phyloP scores from a whole-genome alignment of 2,329 filamentous ascomycete genomes.

The Fusarium avenaceum region DNA sequence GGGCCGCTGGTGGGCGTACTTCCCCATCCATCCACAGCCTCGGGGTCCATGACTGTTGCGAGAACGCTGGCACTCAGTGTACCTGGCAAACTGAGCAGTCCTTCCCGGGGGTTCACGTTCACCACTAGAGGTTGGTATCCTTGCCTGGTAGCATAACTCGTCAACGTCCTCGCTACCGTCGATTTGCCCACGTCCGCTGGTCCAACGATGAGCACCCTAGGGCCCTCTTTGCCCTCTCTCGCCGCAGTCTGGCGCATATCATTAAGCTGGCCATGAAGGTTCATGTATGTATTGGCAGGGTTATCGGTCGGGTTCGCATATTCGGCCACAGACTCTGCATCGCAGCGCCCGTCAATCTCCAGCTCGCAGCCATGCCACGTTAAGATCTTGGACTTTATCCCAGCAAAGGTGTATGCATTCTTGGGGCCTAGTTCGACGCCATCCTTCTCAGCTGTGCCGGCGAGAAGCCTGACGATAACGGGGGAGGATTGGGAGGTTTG shows the following conservation, averaged over 20 bases:
- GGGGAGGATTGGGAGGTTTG: slow-evolving; percentile 69
- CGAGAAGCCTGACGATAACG: slow-evolving; percentile 72
- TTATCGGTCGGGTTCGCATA: slow-evolving; percentile 80
- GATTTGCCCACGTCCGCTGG: slow-evolving; percentile 86
- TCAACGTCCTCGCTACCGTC: slow-evolving; percentile 80
- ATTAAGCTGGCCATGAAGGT: slow-evolving; percentile 89
- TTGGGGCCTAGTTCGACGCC: slow-evolving; percentile 91
- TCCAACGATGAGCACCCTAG: slow-evolving; percentile 87
- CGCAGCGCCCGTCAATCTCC: slow-evolving; percentile 76
- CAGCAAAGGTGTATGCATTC: slow-evolving; percentile 83
- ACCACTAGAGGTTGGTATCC: slow-evolving; percentile 83
- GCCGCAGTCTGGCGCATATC: slow-evolving; percentile 74
- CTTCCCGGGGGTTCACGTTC: slow-evolving; percentile 87
- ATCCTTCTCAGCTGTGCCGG: slow-evolving; percentile 91
- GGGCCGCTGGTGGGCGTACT: slow-evolving; percentile 92
- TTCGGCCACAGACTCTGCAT: slow-evolving; percentile 70
- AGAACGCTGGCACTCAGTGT: slow-evolving; percentile 90
- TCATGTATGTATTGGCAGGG: slow-evolving; percentile 83
- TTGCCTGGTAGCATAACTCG: slow-evolving; percentile 81
- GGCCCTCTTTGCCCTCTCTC: slow-evolving; percentile 67
- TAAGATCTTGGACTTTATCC: slow-evolving; percentile 87
- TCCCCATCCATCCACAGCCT: slow-evolving; percentile 85
- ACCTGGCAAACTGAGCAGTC: slow-evolving; percentile 81
- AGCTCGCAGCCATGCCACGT: slow-evolving; percentile 93
- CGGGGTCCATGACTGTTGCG: slow-evolving; percentile 86